phyloP scores from a whole-genome alignment of 2,329 filamentous ascomycete species.

The Nakataea oryzae region DNA sequence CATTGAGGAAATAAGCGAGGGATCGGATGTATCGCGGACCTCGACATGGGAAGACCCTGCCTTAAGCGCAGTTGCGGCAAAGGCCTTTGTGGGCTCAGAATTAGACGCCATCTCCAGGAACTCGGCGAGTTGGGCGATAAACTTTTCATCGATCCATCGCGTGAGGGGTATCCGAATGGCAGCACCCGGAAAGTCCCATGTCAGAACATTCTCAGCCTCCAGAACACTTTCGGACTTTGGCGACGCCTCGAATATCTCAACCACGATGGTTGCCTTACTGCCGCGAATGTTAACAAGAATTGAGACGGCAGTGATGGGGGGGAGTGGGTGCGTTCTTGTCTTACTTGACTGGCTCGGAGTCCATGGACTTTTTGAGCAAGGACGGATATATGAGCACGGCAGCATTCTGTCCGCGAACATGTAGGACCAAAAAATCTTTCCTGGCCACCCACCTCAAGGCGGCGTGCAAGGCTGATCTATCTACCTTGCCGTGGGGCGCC shows the following conservation, averaged over 20 bases:
- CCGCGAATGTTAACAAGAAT: background rate
- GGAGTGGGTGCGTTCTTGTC: background rate
- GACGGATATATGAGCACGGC: conserved; percentile 17
- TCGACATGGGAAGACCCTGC: conserved; percentile 37
- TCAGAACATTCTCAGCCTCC: conserved; percentile 35
- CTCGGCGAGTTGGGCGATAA: conserved; percentile 33
- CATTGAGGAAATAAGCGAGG: conserved; percentile 46
- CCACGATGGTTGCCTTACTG: conserved; percentile 20
- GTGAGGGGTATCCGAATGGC: conserved; percentile 33
- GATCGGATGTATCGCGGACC: conserved; percentile 44
- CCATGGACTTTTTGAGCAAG: background rate
- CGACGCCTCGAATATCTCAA: conserved; percentile 51
- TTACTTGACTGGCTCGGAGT: too few relatives aligned
- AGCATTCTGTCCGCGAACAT: conserved; percentile 17
- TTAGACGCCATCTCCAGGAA: conserved; percentile 47
- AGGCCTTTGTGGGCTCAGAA: conserved; percentile 36
- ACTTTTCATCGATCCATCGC: conserved; percentile 19
- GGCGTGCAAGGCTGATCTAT: background rate
- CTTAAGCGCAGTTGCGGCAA: conserved; percentile 42
- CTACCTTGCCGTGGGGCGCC: background rate
- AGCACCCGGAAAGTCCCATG: conserved; percentile 49
- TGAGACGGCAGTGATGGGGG: background rate
- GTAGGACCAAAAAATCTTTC: conserved; percentile 1
- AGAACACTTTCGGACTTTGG: conserved; percentile 41
- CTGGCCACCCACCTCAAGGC: background rate